Conservation (phyloP, 306 rosid species). For the Alnus glutinosa region DNA sequence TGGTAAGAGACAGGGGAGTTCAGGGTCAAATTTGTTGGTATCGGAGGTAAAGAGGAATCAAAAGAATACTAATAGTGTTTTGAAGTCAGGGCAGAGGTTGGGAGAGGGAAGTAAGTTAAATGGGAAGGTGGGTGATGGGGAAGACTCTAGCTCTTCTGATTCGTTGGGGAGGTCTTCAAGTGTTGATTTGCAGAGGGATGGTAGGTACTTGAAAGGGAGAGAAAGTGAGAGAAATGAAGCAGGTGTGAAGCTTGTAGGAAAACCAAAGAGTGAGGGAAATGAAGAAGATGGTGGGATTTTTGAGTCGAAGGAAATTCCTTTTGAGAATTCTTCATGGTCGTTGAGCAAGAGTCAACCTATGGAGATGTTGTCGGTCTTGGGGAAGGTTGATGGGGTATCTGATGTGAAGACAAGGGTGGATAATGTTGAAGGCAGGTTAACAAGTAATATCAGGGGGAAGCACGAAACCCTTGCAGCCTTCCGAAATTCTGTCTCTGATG, state of each 20-base stretch:
- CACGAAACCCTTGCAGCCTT: constrained; percentile 38
- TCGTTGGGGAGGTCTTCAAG: constrained; percentile 40
- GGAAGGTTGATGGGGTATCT: constrained; percentile 33
- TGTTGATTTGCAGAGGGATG: constrained; percentile 50
- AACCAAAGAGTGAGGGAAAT: constrained; percentile 37
- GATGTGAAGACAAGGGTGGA: constrained; percentile 36
- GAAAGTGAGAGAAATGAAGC: constrained; percentile 32
- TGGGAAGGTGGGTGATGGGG: constrained; percentile 60
- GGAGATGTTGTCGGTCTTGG: constrained; percentile 24
- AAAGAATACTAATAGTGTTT: constrained; percentile 36
- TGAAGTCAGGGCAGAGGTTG: constrained; percentile 37
- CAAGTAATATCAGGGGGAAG: constrained; percentile 48
- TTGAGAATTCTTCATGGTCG: constrained; percentile 31
- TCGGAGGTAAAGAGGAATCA: constrained; percentile 53
- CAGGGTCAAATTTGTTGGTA: constrained; percentile 29
- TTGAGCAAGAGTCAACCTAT: constrained; percentile 15
- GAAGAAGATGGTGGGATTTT: constrained; percentile 33
- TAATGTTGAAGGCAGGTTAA: constrained; percentile 37
- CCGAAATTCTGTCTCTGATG: constrained; percentile 58
- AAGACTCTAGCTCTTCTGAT: constrained; percentile 53
- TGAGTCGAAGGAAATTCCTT: constrained; percentile 35
- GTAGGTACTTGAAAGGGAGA: constrained; percentile 30
- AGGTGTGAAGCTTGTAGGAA: constrained; percentile 34
- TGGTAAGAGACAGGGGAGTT: constrained; percentile 48
- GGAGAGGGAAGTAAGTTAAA: constrained; percentile 51